phyloP scores from a whole-genome alignment of 495 filamentous ascomycete genomes.

The Trichoderma reesei region DNA sequence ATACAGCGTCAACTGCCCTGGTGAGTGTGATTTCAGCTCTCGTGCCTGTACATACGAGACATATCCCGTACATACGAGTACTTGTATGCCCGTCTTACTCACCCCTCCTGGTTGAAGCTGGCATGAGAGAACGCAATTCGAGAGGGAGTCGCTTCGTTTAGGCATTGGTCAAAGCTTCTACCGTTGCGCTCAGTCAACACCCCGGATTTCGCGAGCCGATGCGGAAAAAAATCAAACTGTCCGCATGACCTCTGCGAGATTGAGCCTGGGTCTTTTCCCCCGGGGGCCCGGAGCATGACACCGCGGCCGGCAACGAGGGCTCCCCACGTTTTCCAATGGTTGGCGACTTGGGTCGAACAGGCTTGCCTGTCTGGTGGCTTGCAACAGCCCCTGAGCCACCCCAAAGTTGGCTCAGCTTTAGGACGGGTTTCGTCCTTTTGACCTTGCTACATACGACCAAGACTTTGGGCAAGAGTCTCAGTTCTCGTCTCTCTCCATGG shows the following conservation, averaged over 20 bases:
- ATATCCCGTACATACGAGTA: too few species aligned
- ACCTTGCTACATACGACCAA: neutral
- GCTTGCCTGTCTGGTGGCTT: neutral
- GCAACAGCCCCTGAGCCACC: slow-evolving; percentile 1
- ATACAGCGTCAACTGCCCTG: neutral
- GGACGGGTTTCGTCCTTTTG: neutral
- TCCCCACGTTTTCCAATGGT: slow-evolving; percentile 7
- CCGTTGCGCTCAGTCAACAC: neutral
- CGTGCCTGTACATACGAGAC: too few species aligned
- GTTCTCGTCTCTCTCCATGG: neutral
- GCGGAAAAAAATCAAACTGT: slow-evolving; percentile 3
- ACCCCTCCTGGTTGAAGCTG: neutral
- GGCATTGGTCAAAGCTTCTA: neutral
- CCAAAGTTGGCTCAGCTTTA: neutral
- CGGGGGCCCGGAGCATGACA: neutral
- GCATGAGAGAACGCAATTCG: neutral
- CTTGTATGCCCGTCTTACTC: neutral
- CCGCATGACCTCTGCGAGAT: slow-evolving; percentile 7
- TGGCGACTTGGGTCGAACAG: neutral
- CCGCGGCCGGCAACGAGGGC: neutral
- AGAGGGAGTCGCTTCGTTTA: neutral
- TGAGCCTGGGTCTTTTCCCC: neutral
- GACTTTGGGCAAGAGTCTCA: neutral
- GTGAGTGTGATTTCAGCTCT: neutral
- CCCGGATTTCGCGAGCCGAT: slow-evolving; percentile 1